Base-by-base conservation (phyloP, 805 yeast species). In the Candida sphagnicola region DNA sequence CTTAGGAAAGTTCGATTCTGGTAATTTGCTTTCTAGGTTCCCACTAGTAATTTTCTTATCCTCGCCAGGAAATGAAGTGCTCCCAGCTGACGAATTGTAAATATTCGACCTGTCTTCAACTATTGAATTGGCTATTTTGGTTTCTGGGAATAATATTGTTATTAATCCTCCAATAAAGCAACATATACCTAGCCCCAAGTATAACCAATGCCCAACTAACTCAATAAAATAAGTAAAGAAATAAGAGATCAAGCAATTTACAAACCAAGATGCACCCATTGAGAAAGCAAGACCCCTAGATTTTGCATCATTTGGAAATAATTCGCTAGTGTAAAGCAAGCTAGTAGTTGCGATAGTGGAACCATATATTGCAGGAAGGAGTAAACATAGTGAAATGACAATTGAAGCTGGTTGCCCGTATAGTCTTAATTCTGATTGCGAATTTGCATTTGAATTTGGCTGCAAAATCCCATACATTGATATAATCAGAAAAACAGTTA, bases 321-420 rank as follows among this genome's bases (percentile, higher is more conserved):
- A 53, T 46, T 77, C 82, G 35, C 70, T 65, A 4, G 75, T 64
- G 47, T 74, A 76, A 15, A 77, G 51, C 75, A 74, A 69, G 24
- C 77, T 66, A 3, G 67, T 67, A 31, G 78, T 65, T 1, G 72
- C 57, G 11, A 77, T 54, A 1, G 77, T 62, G 1, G 75, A 51
- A 1, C 79, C 62, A 49, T 68, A 71, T 0, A 75, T 57, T 2
- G 77, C 70, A 18, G 72, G 70, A 34, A 72, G 57, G 34, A 72
- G 53, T 28, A 69, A 64, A 30, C 73, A 66, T 3, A 75, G 49
- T 0, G 76, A 74, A 30, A 78, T 47, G 1, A 70, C 55, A 2
- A 61, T 42, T 0, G 75, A 62, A 0, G 78, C 78, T 3, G 72
- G 62, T 4, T 55, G 45, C 3, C 41, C 44, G 12, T 12, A 52